Percentiles rank a stretch among this genome's conserved stretches.
These are phyloP conservation scores for Leccinellum albellum DNA, from an alignment of 768 basidiomycete species.

Conservation along the genomic window DNA sequence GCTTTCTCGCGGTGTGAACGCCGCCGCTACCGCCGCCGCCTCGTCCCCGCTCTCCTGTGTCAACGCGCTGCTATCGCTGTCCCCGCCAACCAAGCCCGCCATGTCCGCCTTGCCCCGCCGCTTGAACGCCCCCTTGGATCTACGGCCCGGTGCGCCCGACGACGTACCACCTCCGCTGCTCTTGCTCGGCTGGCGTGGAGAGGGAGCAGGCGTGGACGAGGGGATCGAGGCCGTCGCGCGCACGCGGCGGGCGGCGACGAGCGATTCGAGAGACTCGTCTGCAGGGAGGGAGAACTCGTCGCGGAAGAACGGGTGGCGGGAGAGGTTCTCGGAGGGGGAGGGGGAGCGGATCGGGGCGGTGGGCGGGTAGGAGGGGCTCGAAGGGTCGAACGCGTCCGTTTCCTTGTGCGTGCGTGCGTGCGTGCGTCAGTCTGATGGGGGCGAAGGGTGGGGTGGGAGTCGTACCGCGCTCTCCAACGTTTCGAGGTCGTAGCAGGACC, in stretches of 20 bases:
- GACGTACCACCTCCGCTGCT: background rate
- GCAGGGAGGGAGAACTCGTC: conserved; percentile 61
- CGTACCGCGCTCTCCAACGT: conserved; percentile 60
- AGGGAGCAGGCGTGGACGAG: conserved; percentile 55
- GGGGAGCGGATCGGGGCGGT: conserved; percentile 51
- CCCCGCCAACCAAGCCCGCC: conserved; percentile 74
- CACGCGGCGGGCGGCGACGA: conserved; percentile 61
- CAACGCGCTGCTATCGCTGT: conserved; percentile 81
- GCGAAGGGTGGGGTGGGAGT: background rate
- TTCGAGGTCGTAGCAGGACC: conserved; percentile 69
- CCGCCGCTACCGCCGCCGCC: conserved; percentile 19
- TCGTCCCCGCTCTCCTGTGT: conserved; percentile 84
- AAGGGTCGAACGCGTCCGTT: conserved; percentile 45
- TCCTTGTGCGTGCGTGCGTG: conserved; percentile 28
- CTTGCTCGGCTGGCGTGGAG: conserved; percentile 38
- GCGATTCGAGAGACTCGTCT: conserved; percentile 56
- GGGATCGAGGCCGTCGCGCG: conserved; percentile 56
- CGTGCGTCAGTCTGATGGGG: background rate
- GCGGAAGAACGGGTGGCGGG: conserved; percentile 67
- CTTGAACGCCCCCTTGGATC: conserved; percentile 45
- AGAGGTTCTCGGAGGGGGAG: conserved; percentile 65
- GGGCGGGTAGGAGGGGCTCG: conserved; percentile 38
- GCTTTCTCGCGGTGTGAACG: conserved; percentile 61
- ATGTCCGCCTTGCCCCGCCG: conserved; percentile 46
- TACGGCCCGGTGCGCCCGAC: conserved; percentile 17